These are phyloP conservation scores for Backusella psychrophila DNA, from an alignment of 192 early-diverging fungal species.

Conservation along the genomic window DNA sequence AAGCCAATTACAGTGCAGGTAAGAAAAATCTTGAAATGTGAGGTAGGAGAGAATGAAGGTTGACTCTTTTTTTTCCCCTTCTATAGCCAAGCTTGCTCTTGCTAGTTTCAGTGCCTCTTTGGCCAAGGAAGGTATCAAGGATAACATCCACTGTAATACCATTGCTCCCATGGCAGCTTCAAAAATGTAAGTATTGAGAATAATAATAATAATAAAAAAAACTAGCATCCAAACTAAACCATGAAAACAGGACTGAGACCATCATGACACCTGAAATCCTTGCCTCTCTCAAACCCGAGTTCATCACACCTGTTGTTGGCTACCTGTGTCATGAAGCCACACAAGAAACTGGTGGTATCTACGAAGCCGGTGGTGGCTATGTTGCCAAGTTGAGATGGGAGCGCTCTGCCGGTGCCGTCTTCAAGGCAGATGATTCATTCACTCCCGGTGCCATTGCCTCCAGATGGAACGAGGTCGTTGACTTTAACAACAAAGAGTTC, in stretches of 20 bases:
- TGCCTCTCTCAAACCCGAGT: constrained; percentile 94
- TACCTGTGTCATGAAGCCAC: constrained; percentile 89
- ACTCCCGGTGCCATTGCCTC: constrained; percentile 79
- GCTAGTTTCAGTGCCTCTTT: constrained; percentile 88
- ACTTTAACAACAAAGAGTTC: constrained; percentile 64
- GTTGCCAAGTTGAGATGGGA: constrained; percentile 91
- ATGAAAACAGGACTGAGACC: constrained; percentile 69
- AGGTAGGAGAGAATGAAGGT: not conserved
- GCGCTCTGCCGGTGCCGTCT: constrained; percentile 81
- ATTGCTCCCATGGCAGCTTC: constrained; percentile 97
- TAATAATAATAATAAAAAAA: too few relatives aligned
- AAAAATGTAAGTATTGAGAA: constrained; percentile 77
- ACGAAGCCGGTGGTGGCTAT: constrained; percentile 97
- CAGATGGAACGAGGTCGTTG: constrained; percentile 73
- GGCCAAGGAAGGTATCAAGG: constrained; percentile 89
- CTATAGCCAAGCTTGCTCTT: constrained; percentile 88
- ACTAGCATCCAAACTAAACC: constrained; percentile 69
- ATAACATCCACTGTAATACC: constrained; percentile 90
- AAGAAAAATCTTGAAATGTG: not conserved
- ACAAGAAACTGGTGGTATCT: constrained; percentile 81
- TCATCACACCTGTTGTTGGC: constrained; percentile 90
- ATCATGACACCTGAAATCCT: constrained; percentile 95
- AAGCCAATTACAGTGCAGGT: constrained; percentile 80
- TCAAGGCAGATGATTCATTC: constrained; percentile 87
- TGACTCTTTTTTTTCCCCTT: constrained; percentile 11